Percentiles rank a stretch among this genome's conserved stretches.
Conservation (phyloP, 139 green algal species). For the Chlorella sorokiniana region DNA sequence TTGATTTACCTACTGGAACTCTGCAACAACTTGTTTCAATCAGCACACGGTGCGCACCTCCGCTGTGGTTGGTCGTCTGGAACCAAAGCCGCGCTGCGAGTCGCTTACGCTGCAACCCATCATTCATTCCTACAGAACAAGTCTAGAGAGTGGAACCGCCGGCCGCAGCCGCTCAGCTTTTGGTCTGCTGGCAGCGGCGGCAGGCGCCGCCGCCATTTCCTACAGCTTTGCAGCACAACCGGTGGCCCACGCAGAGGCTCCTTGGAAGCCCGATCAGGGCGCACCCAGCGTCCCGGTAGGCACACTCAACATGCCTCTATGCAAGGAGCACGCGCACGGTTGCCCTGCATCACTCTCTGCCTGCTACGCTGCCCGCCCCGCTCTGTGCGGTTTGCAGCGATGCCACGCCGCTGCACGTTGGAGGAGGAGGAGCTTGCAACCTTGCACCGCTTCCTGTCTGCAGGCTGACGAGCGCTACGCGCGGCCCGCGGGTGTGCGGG, state of each 20-base stretch:
- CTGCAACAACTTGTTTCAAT: neutral
- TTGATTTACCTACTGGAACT: neutral
- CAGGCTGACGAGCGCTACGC: constrained; percentile 30
- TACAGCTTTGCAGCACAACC: constrained; percentile 5
- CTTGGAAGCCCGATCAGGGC: constrained; percentile 7
- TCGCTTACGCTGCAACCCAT: neutral
- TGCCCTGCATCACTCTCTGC: no score
- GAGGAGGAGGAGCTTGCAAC: no score
- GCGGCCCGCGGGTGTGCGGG: neutral
- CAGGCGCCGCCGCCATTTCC: neutral
- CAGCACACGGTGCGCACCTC: neutral
- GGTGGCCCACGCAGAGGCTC: constrained; percentile 19
- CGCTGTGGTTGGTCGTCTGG: no score
- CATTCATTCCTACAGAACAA: no score
- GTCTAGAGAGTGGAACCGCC: neutral
- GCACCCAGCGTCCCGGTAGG: neutral
- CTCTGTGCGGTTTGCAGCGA: no score
- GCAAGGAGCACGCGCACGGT: no score
- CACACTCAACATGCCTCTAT: no score
- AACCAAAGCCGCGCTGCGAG: no score
- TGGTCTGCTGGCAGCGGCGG: neutral
- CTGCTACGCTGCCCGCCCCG: no score
- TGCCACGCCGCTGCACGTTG: no score
- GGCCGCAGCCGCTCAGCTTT: neutral
- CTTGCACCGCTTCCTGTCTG: neutral